These are phyloP conservation scores for Xylariaceae sp. DNA, from an alignment of 2,329 filamentous ascomycete species.

Conservation along the genomic window DNA sequence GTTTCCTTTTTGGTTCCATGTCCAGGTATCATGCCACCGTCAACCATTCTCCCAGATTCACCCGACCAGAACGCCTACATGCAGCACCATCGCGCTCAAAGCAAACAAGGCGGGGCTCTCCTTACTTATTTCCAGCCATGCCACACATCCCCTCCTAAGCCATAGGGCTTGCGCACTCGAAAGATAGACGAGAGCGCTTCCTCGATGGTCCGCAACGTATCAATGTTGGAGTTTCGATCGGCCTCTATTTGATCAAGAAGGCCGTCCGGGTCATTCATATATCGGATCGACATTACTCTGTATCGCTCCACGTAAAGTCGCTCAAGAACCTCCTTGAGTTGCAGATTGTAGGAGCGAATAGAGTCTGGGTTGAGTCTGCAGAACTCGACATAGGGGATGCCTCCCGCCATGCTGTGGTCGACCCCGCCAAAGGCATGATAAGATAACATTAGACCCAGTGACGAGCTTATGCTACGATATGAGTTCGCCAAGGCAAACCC, in stretches of 20 bases:
- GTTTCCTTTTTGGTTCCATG: background rate
- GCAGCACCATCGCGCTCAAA: background rate
- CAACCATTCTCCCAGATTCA: background rate
- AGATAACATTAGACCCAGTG: conserved; percentile 25
- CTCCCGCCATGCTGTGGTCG: conserved; percentile 19
- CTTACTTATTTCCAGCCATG: background rate
- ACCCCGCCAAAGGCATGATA: conserved; percentile 31
- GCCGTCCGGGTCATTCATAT: conserved; percentile 17
- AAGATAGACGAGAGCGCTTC: conserved; percentile 14
- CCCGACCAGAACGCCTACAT: background rate
- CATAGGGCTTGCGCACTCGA: background rate
- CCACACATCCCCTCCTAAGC: background rate
- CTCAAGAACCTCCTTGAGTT: conserved; percentile 27
- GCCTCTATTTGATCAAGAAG: background rate
- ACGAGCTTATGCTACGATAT: conserved; percentile 20
- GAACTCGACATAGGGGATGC: conserved; percentile 28
- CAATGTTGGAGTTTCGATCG: conserved; percentile 1
- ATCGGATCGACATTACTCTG: conserved; percentile 1
- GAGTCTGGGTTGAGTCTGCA: conserved; percentile 27
- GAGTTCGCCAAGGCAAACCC: conserved; percentile 1
- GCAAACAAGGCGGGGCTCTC: background rate
- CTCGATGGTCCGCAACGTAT: conserved; percentile 10
- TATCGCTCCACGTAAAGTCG: conserved; percentile 16
- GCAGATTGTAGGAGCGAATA: conserved; percentile 26
- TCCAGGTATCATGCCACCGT: background rate